Evolutionary conservation across 345 rosid species (phyloP), one percentile per base, ranked within the genome.

Genomic region (Salix viminalis): DNA sequence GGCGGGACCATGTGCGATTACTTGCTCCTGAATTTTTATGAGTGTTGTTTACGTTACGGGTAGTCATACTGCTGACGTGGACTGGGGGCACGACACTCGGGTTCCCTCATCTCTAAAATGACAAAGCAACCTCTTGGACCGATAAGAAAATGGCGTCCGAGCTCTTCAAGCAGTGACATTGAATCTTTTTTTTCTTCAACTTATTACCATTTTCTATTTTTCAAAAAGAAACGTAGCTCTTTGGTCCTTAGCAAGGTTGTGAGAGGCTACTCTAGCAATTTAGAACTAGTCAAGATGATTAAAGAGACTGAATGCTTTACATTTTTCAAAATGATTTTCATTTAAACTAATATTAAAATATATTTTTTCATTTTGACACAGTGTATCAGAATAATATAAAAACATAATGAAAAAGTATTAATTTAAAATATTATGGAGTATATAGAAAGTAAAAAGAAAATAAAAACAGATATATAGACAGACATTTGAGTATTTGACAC

Each of bases 111-210:
- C 67, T 52, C 62, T 52, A 65, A 21, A 69, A 28, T 37, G 79
- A 79, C 84, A 77, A 15, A 9, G 41, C 73, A 80, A 77, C 79
- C 64, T 80, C 75, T 37, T 30, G n/a, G 50, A 5, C 34, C 69
- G 4, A 44, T 50, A 50, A 36, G 75, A 72, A 66, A 76, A 66
- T 48, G 77, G 2, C 50, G 0, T 19, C 4, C 7, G 72, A 74
- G 77, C 84, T 70, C 7, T 73, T 68, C 78, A 26, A 21, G 37
- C 28, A 24, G 37, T n/a, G 50, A 71, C 58, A 18, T 32, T 46
- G 32, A n/a, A 16, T 64, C 54, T 68, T 26, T 28, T 37, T 73
- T n/a, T 24, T 12, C 54, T 80, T 71, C 24, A 23, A 58, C 2
- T 30, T 32, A 3, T 65, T 6, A 4, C 6, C 24, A 3, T 58